Base-by-base conservation (phyloP, 2,329 filamentous ascomycete genomes). In the Leptoxyphium fumago region DNA sequence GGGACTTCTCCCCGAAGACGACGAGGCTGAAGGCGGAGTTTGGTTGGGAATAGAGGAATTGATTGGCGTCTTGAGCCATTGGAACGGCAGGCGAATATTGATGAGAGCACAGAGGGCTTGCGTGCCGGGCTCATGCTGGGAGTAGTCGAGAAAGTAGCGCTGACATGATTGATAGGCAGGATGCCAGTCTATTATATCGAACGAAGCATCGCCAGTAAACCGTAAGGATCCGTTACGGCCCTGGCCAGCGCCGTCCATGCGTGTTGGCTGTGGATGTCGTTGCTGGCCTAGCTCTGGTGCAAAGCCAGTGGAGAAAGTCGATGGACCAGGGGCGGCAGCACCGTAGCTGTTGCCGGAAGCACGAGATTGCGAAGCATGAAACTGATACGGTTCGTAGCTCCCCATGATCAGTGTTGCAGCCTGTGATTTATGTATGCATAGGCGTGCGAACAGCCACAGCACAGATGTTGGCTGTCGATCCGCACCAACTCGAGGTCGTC, bases 161-260 rank as follows among this genome's bases (percentile, higher is more conserved):
- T 89, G 79, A 64, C 91, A 98, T 51, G 79, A 87, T 64, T 91
- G 82, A 62, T 93, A 94, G 47, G 83, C 82, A 9, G 85, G 84
- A 61, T 94, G 84, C 91, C 91, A 96, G 48, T 87, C 83, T 60
- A 95, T 82, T 50, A 95, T 83, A 62, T 89, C 83, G 64, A 88
- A 78, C 48, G 70, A 66, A 44, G 68, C 62, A 46, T 67, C 64
- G 46, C 62, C 60, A 39, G 62, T 56, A 47, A 63, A 36, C 4
- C 15, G 32, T 5, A 36, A 36, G 11, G 32, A 13, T 36, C 13
- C 32, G 15, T 36, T 36, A 3, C 9, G 13, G 32, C 15, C 15
- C 9, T 36, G 32, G 5, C 4, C 13, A 13, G 32, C 13, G 9
- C 9, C 32, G 9, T 36, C 32, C 32, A 36, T 36, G 32, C 32